Evolutionary conservation across 768 basidiomycete species (phyloP).

Genomic region (Glaciozyma antarctica): DNA sequence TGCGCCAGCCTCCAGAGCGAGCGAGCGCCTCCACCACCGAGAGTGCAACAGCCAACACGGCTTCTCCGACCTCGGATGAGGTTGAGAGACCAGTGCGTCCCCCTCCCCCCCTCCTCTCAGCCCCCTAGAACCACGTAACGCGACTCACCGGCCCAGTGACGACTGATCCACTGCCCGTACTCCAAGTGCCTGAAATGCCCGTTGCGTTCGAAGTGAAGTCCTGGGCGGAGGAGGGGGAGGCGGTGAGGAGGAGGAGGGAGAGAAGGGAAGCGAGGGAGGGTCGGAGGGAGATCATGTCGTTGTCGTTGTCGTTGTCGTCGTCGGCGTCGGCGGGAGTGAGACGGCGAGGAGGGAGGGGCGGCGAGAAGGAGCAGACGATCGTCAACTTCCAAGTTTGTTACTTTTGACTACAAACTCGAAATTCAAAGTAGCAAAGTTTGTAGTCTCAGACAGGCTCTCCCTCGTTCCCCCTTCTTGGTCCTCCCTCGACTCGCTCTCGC

Average conservation of each 20-base stretch:
- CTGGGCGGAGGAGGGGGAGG: constrained; percentile 5
- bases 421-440: no score
- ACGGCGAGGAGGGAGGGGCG: no score
- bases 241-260: neutral
- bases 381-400: no score
- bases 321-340: neutral
- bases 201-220: constrained; percentile 52
- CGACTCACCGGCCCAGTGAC: constrained; percentile 68
- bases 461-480: no score
- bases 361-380: no score
- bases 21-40: no score
- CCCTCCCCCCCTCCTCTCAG: neutral
- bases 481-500: no score
- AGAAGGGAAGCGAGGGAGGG: neutral
- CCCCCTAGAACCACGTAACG: neutral
- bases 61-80: no score
- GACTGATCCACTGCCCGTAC: constrained; percentile 64
- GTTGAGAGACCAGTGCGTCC: neutral
- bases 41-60: no score
- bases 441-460: no score
- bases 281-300: neutral
- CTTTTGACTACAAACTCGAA: no score
- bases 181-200: constrained; percentile 70
- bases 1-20: no score
- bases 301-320: constrained; percentile 1